These are phyloP conservation scores for Manihot esculenta DNA, from an alignment of 441 rosid genomes.

Conservation along the genomic window DNA sequence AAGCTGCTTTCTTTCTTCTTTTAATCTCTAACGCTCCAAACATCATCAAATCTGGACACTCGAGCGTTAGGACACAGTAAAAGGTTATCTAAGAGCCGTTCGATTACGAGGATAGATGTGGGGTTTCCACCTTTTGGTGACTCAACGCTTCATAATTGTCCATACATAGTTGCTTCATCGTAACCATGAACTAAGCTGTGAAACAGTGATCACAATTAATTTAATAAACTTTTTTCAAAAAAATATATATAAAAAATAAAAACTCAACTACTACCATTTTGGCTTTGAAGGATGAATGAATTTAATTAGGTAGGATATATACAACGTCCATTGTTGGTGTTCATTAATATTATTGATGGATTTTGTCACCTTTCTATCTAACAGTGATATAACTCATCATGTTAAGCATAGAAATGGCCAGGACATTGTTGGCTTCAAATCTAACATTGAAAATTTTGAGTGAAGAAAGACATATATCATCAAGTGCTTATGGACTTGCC, in stretches of 20 bases:
- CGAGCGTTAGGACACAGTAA: background rate
- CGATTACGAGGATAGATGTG: background rate
- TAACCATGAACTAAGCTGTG: too few species aligned
- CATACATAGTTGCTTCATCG: too few species aligned
- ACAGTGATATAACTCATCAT: slow-evolving; percentile 10
- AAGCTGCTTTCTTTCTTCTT: slow-evolving; percentile 16
- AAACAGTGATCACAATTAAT: too few species aligned
- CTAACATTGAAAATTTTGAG: background rate
- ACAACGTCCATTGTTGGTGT: too few species aligned
- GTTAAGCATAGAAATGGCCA: slow-evolving; percentile 10
- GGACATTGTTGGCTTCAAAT: slow-evolving; percentile 8
- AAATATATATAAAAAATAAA: background rate
- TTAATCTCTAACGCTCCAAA: slow-evolving; percentile 5
- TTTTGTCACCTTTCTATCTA: background rate
- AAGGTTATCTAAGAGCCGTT: background rate
- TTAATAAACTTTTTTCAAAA: too few species aligned
- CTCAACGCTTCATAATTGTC: too few species aligned
- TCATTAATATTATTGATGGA: background rate
- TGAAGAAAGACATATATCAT: background rate
- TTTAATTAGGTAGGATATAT: too few species aligned
- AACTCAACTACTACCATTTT: background rate
- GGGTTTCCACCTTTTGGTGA: background rate
- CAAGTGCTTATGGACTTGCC: slow-evolving; percentile 4
- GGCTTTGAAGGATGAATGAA: background rate
- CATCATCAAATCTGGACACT: slow-evolving; percentile 20